Evolutionary conservation across 1,284 basidiomycete genomes (phyloP).

Genomic region (Ceratobasidium sp.): DNA sequence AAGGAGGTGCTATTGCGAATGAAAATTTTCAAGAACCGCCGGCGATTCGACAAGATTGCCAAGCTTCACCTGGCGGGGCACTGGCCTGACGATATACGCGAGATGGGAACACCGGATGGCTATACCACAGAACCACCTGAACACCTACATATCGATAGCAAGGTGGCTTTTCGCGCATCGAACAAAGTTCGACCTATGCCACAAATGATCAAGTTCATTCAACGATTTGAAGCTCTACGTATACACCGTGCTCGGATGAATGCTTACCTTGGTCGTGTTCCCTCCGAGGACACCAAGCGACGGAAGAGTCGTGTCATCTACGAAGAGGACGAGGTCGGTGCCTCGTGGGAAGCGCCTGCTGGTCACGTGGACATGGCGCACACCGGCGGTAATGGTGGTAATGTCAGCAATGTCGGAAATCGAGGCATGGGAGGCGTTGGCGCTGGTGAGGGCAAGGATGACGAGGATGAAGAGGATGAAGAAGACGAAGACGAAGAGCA

Average conservation of each 20-base stretch:
- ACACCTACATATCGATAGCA: slow-evolving; percentile 40
- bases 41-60: slow-evolving; percentile 13
- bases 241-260: slow-evolving; percentile 14
- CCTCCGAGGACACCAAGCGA: neutral
- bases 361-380: too few species aligned
- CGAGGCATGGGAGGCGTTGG: too few species aligned
- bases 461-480: neutral
- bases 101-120: slow-evolving; percentile 43
- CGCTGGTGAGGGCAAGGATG: neutral
- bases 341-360: too few species aligned
- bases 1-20: neutral
- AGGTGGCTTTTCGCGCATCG: slow-evolving; percentile 5
- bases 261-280: neutral
- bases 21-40: neutral
- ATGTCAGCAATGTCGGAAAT: too few species aligned
- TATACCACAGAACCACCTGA: slow-evolving; percentile 44
- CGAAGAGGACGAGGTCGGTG: neutral
- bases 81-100: slow-evolving; percentile 16
- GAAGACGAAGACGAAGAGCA: too few species aligned
- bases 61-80: slow-evolving; percentile 42
- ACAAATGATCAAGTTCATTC: slow-evolving; percentile 19
- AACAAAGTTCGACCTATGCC: slow-evolving; percentile 17
- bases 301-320: neutral
- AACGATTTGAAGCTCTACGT: neutral
- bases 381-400: too few species aligned